A percentile compares a stretch with the other conserved stretches of the same genome.
Conservation (phyloP, 176 grass and related monocot genomes). For the Canna indica region DNA sequence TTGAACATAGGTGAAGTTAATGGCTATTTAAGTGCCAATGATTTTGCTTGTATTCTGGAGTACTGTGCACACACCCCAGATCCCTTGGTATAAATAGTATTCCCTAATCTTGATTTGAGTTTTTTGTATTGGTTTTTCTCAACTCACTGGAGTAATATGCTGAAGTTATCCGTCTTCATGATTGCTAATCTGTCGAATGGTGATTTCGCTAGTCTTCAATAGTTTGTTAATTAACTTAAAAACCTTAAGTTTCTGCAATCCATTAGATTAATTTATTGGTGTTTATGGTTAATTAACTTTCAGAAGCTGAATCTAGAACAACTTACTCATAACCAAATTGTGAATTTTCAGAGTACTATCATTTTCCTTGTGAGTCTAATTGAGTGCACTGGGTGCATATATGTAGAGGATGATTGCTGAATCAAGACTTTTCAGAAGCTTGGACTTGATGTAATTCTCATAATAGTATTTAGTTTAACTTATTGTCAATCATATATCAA, state of each 20-base stretch:
- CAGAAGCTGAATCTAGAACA: background rate
- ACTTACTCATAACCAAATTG: background rate
- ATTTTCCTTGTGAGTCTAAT: background rate
- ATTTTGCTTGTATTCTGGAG: constrained; percentile 73
- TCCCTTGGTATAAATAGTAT: constrained; percentile 50
- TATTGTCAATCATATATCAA: too few relatives aligned
- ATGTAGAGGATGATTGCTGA: background rate
- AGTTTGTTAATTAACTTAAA: background rate
- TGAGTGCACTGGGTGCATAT: background rate
- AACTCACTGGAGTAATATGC: background rate
- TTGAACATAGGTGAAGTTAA: constrained; percentile 38
- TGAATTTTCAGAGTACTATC: background rate
- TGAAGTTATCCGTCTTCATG: background rate
- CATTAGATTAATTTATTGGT: background rate
- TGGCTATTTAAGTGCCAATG: constrained; percentile 26
- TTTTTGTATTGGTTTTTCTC: background rate
- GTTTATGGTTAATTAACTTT: background rate
- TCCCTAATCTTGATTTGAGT: background rate
- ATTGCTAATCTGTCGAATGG: background rate
- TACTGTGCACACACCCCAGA: constrained; percentile 61
- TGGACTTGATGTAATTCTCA: too few relatives aligned
- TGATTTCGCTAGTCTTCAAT: background rate
- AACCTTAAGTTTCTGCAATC: background rate
- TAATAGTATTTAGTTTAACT: too few relatives aligned
- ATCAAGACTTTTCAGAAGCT: too few relatives aligned